Evolutionary conservation across 208 protist genomes (phyloP).

Genomic region (Leishmania lainsoni): DNA sequence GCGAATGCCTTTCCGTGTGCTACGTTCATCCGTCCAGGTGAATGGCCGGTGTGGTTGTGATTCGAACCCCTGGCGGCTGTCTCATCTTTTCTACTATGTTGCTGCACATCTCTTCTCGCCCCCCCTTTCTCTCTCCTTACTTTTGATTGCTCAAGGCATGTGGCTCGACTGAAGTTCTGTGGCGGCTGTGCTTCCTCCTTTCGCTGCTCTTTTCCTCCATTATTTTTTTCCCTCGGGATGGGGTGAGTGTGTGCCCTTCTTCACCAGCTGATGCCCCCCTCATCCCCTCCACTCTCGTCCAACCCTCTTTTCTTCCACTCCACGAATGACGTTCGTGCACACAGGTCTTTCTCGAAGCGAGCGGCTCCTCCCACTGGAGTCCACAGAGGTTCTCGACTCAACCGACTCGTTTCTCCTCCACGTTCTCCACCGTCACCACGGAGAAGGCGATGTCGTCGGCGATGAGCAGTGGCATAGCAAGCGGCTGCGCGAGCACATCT

Average conservation of each 20-base stretch:
- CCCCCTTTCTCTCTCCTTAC: not conserved
- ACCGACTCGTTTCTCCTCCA: conserved; percentile 38
- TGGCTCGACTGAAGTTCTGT: not conserved
- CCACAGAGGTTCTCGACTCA: conserved; percentile 30
- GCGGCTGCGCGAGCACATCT: conserved; percentile 46
- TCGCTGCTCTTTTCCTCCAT: not conserved
- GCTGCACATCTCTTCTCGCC: not conserved
- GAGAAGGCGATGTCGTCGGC: conserved; percentile 10
- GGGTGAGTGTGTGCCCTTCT: not conserved
- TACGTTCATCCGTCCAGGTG: not conserved
- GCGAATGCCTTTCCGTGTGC: not conserved
- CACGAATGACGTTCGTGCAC: conserved; percentile 47
- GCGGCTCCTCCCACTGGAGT: conserved; percentile 61
- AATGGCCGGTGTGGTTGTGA: too few relatives aligned
- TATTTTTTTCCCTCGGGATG: not conserved
- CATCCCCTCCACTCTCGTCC: not conserved
- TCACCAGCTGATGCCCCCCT: not conserved
- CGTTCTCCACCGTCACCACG: conserved; percentile 32
- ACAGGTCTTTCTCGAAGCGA: conserved; percentile 47
- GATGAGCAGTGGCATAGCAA: not conserved
- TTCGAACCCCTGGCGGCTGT: not conserved
- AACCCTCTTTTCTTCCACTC: not conserved
- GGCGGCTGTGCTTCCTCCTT: not conserved
- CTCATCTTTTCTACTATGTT: not conserved
- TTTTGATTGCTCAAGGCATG: not conserved